Evolutionary conservation across 148 eudicot genomes (phyloP), one percentile per base, ranked within the genome.

Genomic region (Polygonum maritimum): DNA sequence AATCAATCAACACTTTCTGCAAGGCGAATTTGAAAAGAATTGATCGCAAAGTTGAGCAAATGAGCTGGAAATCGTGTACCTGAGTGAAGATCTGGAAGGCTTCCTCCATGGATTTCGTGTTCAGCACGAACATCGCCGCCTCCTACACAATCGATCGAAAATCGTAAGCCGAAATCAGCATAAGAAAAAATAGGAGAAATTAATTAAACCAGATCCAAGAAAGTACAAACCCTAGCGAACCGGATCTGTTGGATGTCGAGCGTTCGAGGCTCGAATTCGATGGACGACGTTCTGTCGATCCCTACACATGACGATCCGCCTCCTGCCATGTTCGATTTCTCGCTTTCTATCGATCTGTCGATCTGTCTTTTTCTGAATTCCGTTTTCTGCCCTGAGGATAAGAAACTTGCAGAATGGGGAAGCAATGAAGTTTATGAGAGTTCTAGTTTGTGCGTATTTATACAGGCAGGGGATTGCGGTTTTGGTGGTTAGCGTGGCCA

Each of bases 251-350:
- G 63, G 33, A 80, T 51, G 70, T 78, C 76, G 67, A 89, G 90
- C 35, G 92, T 89, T 1, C 83, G 82, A 75, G 92, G 90, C 79
- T 89, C 92, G 3, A 36, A 76, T 73, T 89, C 92, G 0, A 87
- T 84, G 0, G 92, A 89, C 4, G 90, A 87, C 70, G 76, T 81
- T 26, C 90, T 78, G 19, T 85, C 88, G 60, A 81, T 79, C 15
- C 77, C 35, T n/a, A 71, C 67, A 8, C 76, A 48, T 11, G 73
- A 19, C 47, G 78, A 55, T 71, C 36, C 82, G 51, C 60, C 71
- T 60, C 69, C 69, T 26, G 39, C 69, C 69, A 63, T 62, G 2
- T 58, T 58, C 13, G 5, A 52, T 60, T 12, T 60, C 18, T 31
- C 6, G 31, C 31, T 26, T 26, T 63, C 14, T 6, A 55, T 55